A percentile compares a stretch with the other conserved stretches of the same genome.
These are phyloP conservation scores for Ceriops tagal DNA, from an alignment of 345 rosid species.

Conservation along the genomic window DNA sequence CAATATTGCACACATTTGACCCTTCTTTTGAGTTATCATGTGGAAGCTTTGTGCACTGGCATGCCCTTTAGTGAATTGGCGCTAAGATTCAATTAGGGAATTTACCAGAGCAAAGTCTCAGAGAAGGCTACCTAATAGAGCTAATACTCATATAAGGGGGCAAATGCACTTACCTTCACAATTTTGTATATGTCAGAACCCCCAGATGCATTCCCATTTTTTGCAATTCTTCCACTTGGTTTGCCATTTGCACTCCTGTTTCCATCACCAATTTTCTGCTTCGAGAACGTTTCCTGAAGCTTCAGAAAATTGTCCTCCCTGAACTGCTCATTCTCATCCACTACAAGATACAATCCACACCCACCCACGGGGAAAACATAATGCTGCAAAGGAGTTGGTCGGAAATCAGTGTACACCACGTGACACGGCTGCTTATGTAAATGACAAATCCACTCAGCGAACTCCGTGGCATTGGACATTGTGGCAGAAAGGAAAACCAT, in stretches of 20 bases:
- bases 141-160: not conserved
- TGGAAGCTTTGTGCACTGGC: no score
- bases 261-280: conserved; percentile 55
- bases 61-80: no score
- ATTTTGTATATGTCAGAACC: conserved; percentile 91
- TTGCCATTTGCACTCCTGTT: conserved; percentile 60
- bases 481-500: conserved; percentile 99
- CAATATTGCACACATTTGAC: no score
- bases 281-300: conserved; percentile 77
- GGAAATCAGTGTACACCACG: conserved; percentile 92
- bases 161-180: conserved; percentile 54
- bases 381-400: conserved; percentile 99
- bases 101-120: no score
- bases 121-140: no score
- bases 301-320: conserved; percentile 89
- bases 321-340: conserved; percentile 92
- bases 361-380: conserved; percentile 95
- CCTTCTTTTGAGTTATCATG: no score
- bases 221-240: conserved; percentile 75
- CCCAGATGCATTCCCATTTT: conserved; percentile 68
- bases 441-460: conserved; percentile 95
- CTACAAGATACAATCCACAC: conserved; percentile 85
- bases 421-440: conserved; percentile 97
- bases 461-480: conserved; percentile 98
- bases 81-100: no score